Evolutionary conservation across 495 filamentous ascomycete genomes (phyloP).

Genomic region (Talaromyces trachyspermus): DNA sequence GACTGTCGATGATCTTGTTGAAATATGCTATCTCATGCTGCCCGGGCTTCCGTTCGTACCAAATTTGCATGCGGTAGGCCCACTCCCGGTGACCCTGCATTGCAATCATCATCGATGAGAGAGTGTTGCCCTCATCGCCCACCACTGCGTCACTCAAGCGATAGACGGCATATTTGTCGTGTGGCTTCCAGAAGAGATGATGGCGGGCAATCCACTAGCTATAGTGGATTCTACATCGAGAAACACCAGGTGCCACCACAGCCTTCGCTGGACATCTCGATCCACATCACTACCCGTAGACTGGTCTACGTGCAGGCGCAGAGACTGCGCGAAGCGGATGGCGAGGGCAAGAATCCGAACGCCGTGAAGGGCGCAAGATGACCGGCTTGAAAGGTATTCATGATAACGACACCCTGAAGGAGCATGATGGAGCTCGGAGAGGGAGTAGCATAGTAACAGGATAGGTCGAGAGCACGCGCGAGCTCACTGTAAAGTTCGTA

Average conservation of each 20-base stretch:
- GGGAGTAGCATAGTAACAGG: slow-evolving; percentile 1
- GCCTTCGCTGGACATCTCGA: slow-evolving; percentile 3
- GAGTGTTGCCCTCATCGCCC: neutral
- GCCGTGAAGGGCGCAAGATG: slow-evolving; percentile 1
- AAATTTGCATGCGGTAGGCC: slow-evolving; percentile 2
- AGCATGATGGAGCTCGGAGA: neutral
- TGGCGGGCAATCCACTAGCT: slow-evolving; percentile 1
- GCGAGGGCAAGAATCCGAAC: slow-evolving; percentile 2
- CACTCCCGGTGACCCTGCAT: slow-evolving; percentile 4
- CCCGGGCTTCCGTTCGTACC: slow-evolving; percentile 1
- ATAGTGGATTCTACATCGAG: slow-evolving; percentile 1
- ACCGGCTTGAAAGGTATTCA: slow-evolving; percentile 1
- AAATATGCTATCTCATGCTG: neutral
- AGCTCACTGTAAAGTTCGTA: slow-evolving; percentile 1
- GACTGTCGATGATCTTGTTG: neutral
- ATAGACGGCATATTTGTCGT: neutral
- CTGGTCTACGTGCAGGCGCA: slow-evolving; percentile 2
- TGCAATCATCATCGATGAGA: slow-evolving; percentile 4
- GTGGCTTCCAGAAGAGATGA: slow-evolving; percentile 1
- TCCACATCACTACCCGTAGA: neutral
- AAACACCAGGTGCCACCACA: slow-evolving; percentile 3
- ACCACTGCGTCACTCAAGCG: slow-evolving; percentile 1
- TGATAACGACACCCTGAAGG: slow-evolving; percentile 1
- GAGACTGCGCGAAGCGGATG: slow-evolving; percentile 1
- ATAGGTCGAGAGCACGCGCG: neutral